These are phyloP conservation scores for Hibiscus syriacus DNA, from an alignment of 345 rosid species.

Conservation along the genomic window DNA sequence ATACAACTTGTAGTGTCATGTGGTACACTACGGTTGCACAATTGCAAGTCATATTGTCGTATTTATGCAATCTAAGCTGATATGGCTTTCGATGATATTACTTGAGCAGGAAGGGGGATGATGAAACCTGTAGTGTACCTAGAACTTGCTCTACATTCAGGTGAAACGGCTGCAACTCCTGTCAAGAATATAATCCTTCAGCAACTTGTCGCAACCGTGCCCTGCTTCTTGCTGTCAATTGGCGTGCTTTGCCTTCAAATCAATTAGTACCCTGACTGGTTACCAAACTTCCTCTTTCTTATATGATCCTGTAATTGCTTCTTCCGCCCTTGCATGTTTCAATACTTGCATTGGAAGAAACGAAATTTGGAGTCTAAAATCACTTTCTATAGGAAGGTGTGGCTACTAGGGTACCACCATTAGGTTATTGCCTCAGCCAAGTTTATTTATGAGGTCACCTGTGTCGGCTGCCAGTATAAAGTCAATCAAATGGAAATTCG, in stretches of 20 bases:
- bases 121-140: conserved; percentile 71
- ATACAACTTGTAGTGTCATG: no score
- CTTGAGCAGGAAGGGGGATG: conserved; percentile 70
- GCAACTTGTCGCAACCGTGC: conserved; percentile 48
- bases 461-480: background rate
- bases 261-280: conserved; percentile 19
- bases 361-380: no score
- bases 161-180: conserved; percentile 66
- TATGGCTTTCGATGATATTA: background rate
- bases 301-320: background rate
- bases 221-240: conserved; percentile 46
- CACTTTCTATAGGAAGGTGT: no score
- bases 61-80: no score
- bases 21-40: no score
- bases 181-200: conserved; percentile 64
- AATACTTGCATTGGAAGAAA: background rate
- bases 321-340: background rate
- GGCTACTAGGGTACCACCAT: no score
- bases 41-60: background rate
- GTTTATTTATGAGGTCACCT: background rate
- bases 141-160: conserved; percentile 85
- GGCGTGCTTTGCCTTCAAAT: conserved; percentile 44
- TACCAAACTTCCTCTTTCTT: background rate
- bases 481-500: background rate
- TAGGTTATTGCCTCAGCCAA: no score